These are phyloP conservation scores for Jatropha podagrica DNA, from an alignment of 441 rosid species.

Conservation along the genomic window DNA sequence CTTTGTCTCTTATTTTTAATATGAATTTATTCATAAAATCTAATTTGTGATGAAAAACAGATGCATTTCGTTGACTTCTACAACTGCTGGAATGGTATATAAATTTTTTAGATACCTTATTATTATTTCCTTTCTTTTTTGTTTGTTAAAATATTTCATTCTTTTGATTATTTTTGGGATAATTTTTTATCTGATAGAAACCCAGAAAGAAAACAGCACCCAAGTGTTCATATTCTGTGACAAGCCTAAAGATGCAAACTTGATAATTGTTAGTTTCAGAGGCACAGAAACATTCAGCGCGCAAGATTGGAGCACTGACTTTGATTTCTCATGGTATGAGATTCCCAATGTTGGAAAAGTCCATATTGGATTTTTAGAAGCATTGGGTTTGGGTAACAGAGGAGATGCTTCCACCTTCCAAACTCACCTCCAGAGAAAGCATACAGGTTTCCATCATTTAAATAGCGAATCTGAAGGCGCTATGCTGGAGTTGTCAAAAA, in stretches of 20 bases:
- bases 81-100: constrained; percentile 22
- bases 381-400: constrained; percentile 16
- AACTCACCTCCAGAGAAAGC: not conserved
- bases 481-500: constrained; percentile 21
- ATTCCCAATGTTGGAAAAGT: constrained; percentile 66
- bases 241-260: constrained; percentile 71
- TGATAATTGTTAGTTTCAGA: constrained; percentile 31
- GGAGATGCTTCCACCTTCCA: constrained; percentile 9
- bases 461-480: not conserved
- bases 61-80: constrained; percentile 22
- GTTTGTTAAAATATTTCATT: too few relatives aligned
- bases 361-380: constrained; percentile 69
- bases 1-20: not conserved
- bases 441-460: not conserved
- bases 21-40: not conserved
- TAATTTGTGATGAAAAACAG: not conserved
- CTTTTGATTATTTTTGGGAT: too few relatives aligned
- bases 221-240: constrained; percentile 67
- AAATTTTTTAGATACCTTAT: too few relatives aligned
- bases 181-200: not conserved
- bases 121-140: too few relatives aligned
- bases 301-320: constrained; percentile 3
- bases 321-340: constrained; percentile 62
- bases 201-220: constrained; percentile 34
- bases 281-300: constrained; percentile 18